Percentiles rank a stretch among this genome's conserved stretches.
Evolutionary conservation across 306 rosid genomes (phyloP).

Genomic region (Trichosanthes cucumerina): DNA sequence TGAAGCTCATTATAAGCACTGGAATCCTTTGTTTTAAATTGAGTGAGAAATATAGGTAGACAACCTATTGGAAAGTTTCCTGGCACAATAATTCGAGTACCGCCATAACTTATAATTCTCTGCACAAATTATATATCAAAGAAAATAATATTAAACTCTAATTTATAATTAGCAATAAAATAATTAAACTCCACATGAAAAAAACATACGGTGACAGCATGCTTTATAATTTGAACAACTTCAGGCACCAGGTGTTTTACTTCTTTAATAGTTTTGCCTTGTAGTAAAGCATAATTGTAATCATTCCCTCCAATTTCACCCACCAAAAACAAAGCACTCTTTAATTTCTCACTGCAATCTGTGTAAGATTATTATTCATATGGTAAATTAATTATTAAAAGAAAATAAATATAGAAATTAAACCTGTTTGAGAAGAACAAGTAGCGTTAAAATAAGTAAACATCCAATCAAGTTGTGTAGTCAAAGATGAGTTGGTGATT

Average conservation of each 20-base stretch:
- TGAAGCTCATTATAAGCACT: not conserved
- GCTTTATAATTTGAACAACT: constrained; percentile 11
- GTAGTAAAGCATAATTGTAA: not conserved
- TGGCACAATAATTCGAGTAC: no score
- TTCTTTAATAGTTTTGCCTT: constrained; percentile 8
- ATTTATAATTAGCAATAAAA: no score
- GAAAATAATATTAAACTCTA: no score
- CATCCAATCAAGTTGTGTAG: constrained; percentile 14
- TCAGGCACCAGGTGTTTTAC: constrained; percentile 4
- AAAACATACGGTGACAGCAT: not conserved
- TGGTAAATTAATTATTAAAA: no score
- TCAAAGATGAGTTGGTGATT: not conserved
- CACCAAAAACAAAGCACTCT: constrained; percentile 10
- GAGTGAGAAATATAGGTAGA: no score
- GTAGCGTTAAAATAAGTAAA: not conserved
- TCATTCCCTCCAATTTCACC: constrained; percentile 20
- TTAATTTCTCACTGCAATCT: constrained; percentile 9
- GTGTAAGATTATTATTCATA: not conserved
- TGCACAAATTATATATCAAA: no score
- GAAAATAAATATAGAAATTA: no score
- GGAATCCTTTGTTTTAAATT: not conserved
- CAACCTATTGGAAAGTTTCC: no score
- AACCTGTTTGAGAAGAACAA: no score
- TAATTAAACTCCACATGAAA: no score
- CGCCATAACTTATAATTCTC: no score